A percentile compares a stretch with the other conserved stretches of the same genome.
These are phyloP conservation scores for Pichia sp. DNA, from an alignment of 1,139 yeast genomes.

Conservation along the genomic window DNA sequence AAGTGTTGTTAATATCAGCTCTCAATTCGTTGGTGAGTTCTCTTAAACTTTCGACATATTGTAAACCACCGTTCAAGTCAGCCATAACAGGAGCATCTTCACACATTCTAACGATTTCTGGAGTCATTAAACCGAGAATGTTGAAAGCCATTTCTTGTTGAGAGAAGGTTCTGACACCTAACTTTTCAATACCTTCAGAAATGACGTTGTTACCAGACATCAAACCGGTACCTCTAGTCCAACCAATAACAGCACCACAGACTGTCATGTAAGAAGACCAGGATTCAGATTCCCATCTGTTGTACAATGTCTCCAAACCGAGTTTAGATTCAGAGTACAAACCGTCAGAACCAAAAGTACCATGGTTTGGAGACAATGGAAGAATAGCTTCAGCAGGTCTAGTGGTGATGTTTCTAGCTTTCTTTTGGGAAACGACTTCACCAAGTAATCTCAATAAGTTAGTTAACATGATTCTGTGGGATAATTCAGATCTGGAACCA, in stretches of 20 bases:
- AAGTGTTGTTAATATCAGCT: conserved; percentile 71
- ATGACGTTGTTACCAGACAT: conserved; percentile 96
- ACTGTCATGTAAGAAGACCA: conserved; percentile 93
- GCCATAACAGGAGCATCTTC: conserved; percentile 96
- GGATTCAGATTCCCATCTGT: conserved; percentile 98
- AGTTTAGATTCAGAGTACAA: conserved; percentile 95
- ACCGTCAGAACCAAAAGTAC: conserved; percentile 97
- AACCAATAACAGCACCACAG: conserved; percentile 98
- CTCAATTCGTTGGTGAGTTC: conserved; percentile 79
- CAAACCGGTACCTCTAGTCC: conserved; percentile 99
- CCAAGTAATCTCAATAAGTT: conserved; percentile 90
- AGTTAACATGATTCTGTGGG: conserved; percentile 97
- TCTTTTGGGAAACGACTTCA: conserved; percentile 78
- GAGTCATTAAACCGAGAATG: conserved; percentile 87
- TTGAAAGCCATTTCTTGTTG: conserved; percentile 99
- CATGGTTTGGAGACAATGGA: conserved; percentile 98
- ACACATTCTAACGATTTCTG: conserved; percentile 76
- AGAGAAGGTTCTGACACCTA: conserved; percentile 96
- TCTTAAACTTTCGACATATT: conserved; percentile 85
- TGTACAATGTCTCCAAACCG: conserved; percentile 89
- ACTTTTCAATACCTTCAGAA: conserved; percentile 94
- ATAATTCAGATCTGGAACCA: conserved; percentile 93
- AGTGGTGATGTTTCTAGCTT: conserved; percentile 67
- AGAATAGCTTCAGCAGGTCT: conserved; percentile 97
- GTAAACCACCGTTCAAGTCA: conserved; percentile 97